A percentile compares a stretch with the other conserved stretches of the same genome.
phyloP scores from a whole-genome alignment of 164 flowering plant genomes.

The Kingdonia uniflora region DNA sequence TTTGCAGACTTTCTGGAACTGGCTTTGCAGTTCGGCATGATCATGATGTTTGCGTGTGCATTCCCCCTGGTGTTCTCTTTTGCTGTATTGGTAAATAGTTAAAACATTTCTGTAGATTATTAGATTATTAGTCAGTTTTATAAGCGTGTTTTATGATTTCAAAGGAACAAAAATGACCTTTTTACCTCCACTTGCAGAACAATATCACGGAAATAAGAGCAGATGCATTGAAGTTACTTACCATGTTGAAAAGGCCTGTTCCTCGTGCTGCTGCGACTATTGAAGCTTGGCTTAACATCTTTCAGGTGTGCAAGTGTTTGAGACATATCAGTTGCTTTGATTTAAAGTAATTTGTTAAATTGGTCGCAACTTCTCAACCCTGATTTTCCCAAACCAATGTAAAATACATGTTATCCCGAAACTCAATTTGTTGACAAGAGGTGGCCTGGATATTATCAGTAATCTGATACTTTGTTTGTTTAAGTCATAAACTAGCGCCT shows the following conservation, averaged over 20 bases:
- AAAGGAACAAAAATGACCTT: too few relatives aligned
- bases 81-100: conserved; percentile 50
- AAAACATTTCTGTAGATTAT: not conserved
- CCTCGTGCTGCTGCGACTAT: conserved; percentile 80
- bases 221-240: conserved; percentile 83
- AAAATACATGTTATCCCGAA: too few relatives aligned
- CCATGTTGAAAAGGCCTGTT: conserved; percentile 63
- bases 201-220: conserved; percentile 76
- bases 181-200: conserved; percentile 31
- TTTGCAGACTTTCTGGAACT: conserved; percentile 76
- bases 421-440: too few relatives aligned
- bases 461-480: too few relatives aligned
- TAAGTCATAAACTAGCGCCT: too few relatives aligned
- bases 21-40: conserved; percentile 93
- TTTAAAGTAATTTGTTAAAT: too few relatives aligned
- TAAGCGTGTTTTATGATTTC: too few relatives aligned
- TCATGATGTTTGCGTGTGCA: conserved; percentile 99
- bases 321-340: not conserved
- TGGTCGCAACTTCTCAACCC: too few relatives aligned
- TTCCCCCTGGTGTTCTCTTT: conserved; percentile 83
- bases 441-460: too few relatives aligned
- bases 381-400: too few relatives aligned
- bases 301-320: conserved; percentile 45
- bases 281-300: conserved; percentile 94
- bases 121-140: not conserved